A percentile compares a stretch with the other conserved stretches of the same genome.
Evolutionary conservation across 208 protist genomes (phyloP).

Genomic region (Naegleria lovaniensis): DNA sequence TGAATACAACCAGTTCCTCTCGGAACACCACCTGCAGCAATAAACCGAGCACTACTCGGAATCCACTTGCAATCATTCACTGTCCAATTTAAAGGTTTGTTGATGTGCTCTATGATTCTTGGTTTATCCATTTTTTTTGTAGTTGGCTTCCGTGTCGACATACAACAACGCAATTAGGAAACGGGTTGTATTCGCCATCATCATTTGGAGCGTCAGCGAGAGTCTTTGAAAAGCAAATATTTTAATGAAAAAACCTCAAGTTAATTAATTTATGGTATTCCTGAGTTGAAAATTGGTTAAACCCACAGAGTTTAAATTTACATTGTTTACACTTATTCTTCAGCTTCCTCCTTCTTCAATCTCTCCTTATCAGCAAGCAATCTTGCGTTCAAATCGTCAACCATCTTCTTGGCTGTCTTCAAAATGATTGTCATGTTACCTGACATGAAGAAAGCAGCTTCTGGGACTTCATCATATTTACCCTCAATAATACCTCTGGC

Average conservation of each 20-base stretch:
- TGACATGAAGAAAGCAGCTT: conserved; percentile 96
- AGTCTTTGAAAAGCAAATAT: too few species aligned
- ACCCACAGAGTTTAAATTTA: too few species aligned
- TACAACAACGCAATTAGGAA: too few species aligned
- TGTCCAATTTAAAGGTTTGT: conserved; percentile 77
- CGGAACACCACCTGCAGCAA: conserved; percentile 68
- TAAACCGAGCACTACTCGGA: conserved; percentile 64
- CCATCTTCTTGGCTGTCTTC: conserved; percentile 80
- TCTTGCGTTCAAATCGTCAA: conserved; percentile 61
- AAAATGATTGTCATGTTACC: conserved; percentile 83
- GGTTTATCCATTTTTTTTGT: not conserved
- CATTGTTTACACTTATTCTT: not conserved
- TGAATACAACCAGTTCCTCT: conserved; percentile 41
- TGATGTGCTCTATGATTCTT: conserved; percentile 75
- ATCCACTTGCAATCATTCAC: conserved; percentile 79
- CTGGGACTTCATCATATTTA: conserved; percentile 88
- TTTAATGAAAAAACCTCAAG: too few species aligned
- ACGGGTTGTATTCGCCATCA: too few species aligned
- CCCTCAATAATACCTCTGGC: conserved; percentile 86
- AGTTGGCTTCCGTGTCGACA: too few species aligned
- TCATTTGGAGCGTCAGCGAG: too few species aligned
- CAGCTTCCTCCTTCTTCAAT: not conserved
- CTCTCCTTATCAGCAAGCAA: conserved; percentile 31
- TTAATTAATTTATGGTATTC: too few species aligned
- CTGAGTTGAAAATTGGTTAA: too few species aligned